Evolutionary conservation across 2,329 filamentous ascomycete species (phyloP).

Genomic region (Westerdykella aurantiaca): DNA sequence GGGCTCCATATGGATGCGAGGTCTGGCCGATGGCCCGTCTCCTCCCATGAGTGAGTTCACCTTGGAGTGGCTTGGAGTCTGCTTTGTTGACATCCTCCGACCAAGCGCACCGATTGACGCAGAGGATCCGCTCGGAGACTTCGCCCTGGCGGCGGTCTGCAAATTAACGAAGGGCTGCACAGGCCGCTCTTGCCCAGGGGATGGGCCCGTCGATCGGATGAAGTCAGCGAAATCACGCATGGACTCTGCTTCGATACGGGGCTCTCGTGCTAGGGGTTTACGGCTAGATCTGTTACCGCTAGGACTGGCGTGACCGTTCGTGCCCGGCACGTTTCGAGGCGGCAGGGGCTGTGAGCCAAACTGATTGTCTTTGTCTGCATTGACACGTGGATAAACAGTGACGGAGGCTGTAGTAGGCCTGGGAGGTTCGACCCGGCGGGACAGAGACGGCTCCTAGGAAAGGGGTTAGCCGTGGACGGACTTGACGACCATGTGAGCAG

Average conservation of each 20-base stretch:
- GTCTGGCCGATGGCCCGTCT: constrained; percentile 22
- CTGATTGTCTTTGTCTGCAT: constrained; percentile 22
- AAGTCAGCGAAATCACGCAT: constrained; percentile 83
- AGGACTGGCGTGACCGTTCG: constrained; percentile 11
- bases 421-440: constrained; percentile 15
- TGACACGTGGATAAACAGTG: constrained; percentile 29
- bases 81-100: constrained; percentile 23
- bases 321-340: constrained; percentile 16
- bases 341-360: constrained; percentile 26
- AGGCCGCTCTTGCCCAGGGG: constrained; percentile 25
- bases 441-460: constrained; percentile 16
- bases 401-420: constrained; percentile 18
- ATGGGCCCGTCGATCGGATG: constrained; percentile 72
- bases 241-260: constrained; percentile 64
- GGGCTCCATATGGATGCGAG: constrained; percentile 42
- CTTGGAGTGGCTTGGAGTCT: constrained; percentile 12
- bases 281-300: neutral
- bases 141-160: constrained; percentile 10
- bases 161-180: constrained; percentile 32
- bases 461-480: constrained; percentile 6
- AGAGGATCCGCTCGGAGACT: constrained; percentile 16
- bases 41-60: constrained; percentile 5
- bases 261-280: constrained; percentile 58
- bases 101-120: constrained; percentile 21
- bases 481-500: neutral